Percentiles rank a stretch among this genome's conserved stretches.
These are phyloP conservation scores for Mycena galopus DNA, from an alignment of 768 basidiomycete genomes.

Conservation along the genomic window DNA sequence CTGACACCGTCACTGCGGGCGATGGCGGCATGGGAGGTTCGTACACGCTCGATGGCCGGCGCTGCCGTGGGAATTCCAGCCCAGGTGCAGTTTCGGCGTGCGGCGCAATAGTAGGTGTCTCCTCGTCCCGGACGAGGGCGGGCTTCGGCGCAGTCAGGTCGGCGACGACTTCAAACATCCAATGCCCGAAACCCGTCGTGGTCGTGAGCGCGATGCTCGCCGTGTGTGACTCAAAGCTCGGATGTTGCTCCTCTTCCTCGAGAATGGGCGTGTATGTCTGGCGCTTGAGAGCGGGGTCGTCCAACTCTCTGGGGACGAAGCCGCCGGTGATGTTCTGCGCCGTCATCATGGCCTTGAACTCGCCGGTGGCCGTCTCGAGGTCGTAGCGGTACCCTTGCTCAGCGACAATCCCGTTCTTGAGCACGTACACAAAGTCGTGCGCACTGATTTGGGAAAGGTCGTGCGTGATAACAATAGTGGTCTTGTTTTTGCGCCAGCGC, in stretches of 20 bases:
- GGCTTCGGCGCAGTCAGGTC: conserved; percentile 59
- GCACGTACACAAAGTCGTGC: conserved; percentile 82
- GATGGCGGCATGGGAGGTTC: conserved; percentile 36
- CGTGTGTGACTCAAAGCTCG: conserved; percentile 45
- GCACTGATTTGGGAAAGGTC: conserved; percentile 75
- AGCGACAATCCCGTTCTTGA: conserved; percentile 73
- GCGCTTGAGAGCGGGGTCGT: conserved; percentile 47
- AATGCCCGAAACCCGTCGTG: conserved; percentile 74
- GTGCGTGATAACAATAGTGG: conserved; percentile 85
- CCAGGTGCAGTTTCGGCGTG: conserved; percentile 32
- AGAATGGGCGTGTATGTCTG: conserved; percentile 61
- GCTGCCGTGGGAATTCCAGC: conserved; percentile 38
- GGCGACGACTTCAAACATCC: conserved; percentile 87
- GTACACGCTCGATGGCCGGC: conserved; percentile 57
- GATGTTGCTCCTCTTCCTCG: conserved; percentile 57
- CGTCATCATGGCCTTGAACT: conserved; percentile 68
- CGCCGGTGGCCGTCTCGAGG: conserved; percentile 65
- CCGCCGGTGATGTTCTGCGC: conserved; percentile 65
- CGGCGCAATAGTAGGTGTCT: conserved; percentile 43
- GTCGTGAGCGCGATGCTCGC: conserved; percentile 48
- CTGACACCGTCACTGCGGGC: conserved; percentile 47
- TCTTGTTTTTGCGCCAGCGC: conserved; percentile 74
- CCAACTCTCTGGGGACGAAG: conserved; percentile 55
- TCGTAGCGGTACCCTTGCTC: conserved; percentile 82
- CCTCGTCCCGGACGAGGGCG: conserved; percentile 41